Evolutionary conservation across 148 eudicot species (phyloP).

Genomic region (Polygonum maritimum): DNA sequence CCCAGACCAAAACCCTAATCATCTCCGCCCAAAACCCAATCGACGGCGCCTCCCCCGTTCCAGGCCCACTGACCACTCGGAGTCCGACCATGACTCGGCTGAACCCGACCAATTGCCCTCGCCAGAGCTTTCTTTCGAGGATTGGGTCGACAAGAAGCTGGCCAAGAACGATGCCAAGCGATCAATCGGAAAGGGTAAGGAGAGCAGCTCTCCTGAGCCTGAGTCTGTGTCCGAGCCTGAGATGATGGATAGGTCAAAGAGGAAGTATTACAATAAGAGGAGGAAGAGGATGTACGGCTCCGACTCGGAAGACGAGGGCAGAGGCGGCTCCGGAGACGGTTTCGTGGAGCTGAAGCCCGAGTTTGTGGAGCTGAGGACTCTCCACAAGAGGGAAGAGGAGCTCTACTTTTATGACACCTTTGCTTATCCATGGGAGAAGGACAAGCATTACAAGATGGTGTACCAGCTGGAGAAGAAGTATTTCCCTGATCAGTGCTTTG

Average conservation of each 20-base stretch:
- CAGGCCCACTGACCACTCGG: conserved; percentile 13
- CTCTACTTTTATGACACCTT: conserved; percentile 81
- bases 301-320: conserved; percentile 68
- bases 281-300: conserved; percentile 76
- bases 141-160: conserved; percentile 71
- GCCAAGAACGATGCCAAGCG: conserved; percentile 14
- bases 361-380: conserved; percentile 69
- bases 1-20: conserved; percentile 28
- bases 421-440: conserved; percentile 94
- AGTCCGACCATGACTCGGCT: conserved; percentile 16
- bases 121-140: conserved; percentile 47
- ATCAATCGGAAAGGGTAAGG: neutral
- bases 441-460: conserved; percentile 96
- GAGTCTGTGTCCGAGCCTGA: neutral
- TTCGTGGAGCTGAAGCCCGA: conserved; percentile 75
- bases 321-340: conserved; percentile 25
- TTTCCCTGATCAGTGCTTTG: conserved; percentile 84
- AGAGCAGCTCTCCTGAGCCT: neutral
- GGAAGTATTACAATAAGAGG: conserved; percentile 80
- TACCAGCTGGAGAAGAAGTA: conserved; percentile 98
- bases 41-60: conserved; percentile 25
- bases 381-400: conserved; percentile 85
- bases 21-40: conserved; percentile 8
- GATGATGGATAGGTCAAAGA: conserved; percentile 63
- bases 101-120: conserved; percentile 21